Conservation (phyloP, 2,329 filamentous ascomycete genomes). For the Sporothrix schenckii region DNA sequence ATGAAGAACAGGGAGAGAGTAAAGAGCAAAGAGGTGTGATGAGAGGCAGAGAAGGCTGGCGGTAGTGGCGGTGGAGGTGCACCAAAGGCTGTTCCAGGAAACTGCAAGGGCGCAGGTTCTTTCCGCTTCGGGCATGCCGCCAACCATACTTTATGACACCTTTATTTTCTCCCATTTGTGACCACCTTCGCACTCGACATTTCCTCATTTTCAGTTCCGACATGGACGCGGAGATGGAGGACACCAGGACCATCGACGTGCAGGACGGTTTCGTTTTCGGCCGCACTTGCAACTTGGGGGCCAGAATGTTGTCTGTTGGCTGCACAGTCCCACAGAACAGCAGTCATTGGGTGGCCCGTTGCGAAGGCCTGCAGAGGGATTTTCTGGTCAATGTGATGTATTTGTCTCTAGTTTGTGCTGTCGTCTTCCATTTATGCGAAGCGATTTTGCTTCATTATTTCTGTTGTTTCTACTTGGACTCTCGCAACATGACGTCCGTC, state of each 20-base stretch:
- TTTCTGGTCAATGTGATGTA: background rate
- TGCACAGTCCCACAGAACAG: constrained; percentile 7
- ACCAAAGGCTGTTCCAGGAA: constrained; percentile 1
- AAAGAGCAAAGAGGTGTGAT: background rate
- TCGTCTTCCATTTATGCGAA: no score
- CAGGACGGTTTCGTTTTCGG: constrained; percentile 3
- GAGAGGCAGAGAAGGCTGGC: constrained; percentile 8
- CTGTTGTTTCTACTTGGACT: background rate
- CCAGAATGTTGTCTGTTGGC: constrained; percentile 20
- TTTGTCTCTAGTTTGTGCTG: no score
- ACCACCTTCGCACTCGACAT: no score
- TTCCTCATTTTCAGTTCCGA: background rate
- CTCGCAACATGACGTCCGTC: background rate
- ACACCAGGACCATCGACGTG: background rate
- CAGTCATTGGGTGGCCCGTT: background rate
- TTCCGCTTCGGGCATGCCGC: constrained; percentile 13
- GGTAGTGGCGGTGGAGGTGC: background rate
- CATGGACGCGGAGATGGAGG: background rate
- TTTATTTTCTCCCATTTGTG: background rate
- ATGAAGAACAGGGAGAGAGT: background rate
- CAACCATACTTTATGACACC: background rate
- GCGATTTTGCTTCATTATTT: background rate
- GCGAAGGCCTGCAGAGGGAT: background rate
- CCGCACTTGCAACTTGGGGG: constrained; percentile 6
- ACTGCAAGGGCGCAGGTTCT: background rate